Percentiles rank a stretch among this genome's conserved stretches.
These are phyloP conservation scores for Flaveria sonorensis DNA, from an alignment of 129 eudicot genomes.

Conservation along the genomic window DNA sequence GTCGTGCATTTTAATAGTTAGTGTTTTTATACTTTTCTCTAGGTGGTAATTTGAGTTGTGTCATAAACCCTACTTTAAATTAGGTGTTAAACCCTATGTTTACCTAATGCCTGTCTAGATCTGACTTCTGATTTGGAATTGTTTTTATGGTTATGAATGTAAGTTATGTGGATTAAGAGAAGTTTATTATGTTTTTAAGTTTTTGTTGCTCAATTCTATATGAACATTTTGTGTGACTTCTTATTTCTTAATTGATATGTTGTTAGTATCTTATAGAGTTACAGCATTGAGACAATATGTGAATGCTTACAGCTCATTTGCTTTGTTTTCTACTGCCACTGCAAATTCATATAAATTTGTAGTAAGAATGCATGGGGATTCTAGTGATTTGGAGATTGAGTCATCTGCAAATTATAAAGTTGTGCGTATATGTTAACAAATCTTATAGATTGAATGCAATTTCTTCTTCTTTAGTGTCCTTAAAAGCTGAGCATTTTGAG, in stretches of 20 bases:
- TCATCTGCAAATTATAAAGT: conserved; percentile 6
- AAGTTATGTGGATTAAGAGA: too few species aligned
- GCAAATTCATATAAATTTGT: neutral
- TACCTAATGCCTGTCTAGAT: neutral
- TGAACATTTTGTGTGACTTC: neutral
- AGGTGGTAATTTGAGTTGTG: neutral
- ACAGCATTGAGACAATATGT: neutral
- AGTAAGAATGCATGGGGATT: conserved; percentile 14
- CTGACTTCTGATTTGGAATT: neutral
- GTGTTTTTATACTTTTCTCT: conserved; percentile 5
- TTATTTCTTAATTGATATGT: neutral
- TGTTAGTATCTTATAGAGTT: neutral
- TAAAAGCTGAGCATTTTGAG: conserved; percentile 86
- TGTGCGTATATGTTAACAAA: neutral
- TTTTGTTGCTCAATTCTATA: too few species aligned
- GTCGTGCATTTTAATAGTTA: conserved; percentile 18
- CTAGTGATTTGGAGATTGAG: neutral
- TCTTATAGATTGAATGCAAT: conserved; percentile 7
- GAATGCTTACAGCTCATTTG: neutral
- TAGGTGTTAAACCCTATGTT: neutral
- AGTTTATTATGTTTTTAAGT: too few species aligned
- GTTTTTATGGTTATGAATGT: too few species aligned
- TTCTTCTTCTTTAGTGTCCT: conserved; percentile 55
- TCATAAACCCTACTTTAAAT: conserved; percentile 13
- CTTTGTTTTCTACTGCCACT: neutral